phyloP scores from a whole-genome alignment of 2,329 filamentous ascomycete species.

The Beauveria medogensis region DNA sequence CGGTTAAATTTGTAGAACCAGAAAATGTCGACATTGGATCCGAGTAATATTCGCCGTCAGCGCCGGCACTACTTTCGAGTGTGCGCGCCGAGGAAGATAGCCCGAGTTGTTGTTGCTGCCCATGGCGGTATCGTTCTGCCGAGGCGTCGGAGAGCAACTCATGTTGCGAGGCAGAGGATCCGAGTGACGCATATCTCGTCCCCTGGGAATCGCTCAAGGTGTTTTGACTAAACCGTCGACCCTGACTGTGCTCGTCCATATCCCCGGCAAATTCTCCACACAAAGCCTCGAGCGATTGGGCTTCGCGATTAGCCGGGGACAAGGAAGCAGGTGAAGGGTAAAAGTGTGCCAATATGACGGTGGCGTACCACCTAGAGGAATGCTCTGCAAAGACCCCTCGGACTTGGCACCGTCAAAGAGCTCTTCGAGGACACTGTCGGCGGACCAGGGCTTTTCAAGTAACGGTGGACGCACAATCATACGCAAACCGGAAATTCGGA shows the following conservation, averaged over 20 bases:
- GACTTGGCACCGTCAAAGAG: not conserved
- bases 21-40: constrained; percentile 45
- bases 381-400: constrained; percentile 45
- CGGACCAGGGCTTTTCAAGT: not conserved
- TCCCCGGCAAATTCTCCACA: constrained; percentile 6
- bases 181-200: constrained; percentile 44
- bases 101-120: constrained; percentile 31
- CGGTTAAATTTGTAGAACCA: constrained; percentile 46
- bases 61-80: constrained; percentile 46
- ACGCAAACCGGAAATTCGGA: not conserved
- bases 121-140: constrained; percentile 39
- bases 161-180: constrained; percentile 34
- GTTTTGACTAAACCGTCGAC: not conserved
- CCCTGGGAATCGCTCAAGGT: constrained; percentile 14
- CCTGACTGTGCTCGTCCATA: constrained; percentile 7
- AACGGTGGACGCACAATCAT: not conserved
- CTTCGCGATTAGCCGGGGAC: constrained; percentile 9
- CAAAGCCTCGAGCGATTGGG: not conserved
- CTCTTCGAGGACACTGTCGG: not conserved
- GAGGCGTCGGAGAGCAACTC: constrained; percentile 23
- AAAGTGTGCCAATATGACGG: not conserved
- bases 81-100: constrained; percentile 39
- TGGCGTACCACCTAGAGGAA: constrained; percentile 27
- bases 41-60: constrained; percentile 52
- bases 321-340: constrained; percentile 9